A percentile compares a stretch with the other conserved stretches of the same genome.
Conservation (phyloP, 441 rosid genomes). For the Bruguiera hainesii region DNA sequence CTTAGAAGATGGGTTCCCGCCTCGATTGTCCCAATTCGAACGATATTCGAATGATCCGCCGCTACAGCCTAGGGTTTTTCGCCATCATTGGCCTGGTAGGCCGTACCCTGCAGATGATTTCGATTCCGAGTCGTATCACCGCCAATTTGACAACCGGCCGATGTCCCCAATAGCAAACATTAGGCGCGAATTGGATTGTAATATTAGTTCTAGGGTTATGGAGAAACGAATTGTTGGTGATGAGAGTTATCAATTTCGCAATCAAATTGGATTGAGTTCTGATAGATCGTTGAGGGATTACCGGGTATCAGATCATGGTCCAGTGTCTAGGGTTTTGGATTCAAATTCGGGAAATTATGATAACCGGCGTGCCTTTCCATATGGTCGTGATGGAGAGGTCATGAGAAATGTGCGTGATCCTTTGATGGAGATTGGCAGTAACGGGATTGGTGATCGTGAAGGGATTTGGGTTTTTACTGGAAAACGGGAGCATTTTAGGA, state of each 20-base stretch:
- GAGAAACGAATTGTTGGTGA: slow-evolving; percentile 13
- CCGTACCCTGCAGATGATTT: slow-evolving; percentile 23
- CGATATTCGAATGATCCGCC: slow-evolving; percentile 4
- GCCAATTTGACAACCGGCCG: slow-evolving; percentile 34
- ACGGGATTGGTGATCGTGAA: slow-evolving; percentile 28
- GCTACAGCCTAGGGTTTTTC: slow-evolving; percentile 14
- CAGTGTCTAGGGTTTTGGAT: slow-evolving; percentile 23
- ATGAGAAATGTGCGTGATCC: slow-evolving; percentile 24
- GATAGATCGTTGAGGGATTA: slow-evolving; percentile 44
- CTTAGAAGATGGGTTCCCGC: slow-evolving; percentile 25
- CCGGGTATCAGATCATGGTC: slow-evolving; percentile 22
- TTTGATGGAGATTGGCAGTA: slow-evolving; percentile 28
- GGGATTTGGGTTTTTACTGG: slow-evolving; percentile 29
- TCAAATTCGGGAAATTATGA: slow-evolving; percentile 33
- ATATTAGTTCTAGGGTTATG: slow-evolving; percentile 19
- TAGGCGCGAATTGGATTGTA: slow-evolving; percentile 44
- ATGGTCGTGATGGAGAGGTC: slow-evolving; percentile 26
- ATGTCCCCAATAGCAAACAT: slow-evolving; percentile 31
- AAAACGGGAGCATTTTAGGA: slow-evolving; percentile 41
- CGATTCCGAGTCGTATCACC: slow-evolving; percentile 23
- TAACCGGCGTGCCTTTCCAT: slow-evolving; percentile 27
- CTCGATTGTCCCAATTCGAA: slow-evolving; percentile 23
- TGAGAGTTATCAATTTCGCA: slow-evolving; percentile 31
- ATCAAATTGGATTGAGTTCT: slow-evolving; percentile 33
- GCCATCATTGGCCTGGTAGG: slow-evolving; percentile 28